Evolutionary conservation across 2,329 filamentous ascomycete genomes (phyloP).

Genomic region (Verticillium dahliae): DNA sequence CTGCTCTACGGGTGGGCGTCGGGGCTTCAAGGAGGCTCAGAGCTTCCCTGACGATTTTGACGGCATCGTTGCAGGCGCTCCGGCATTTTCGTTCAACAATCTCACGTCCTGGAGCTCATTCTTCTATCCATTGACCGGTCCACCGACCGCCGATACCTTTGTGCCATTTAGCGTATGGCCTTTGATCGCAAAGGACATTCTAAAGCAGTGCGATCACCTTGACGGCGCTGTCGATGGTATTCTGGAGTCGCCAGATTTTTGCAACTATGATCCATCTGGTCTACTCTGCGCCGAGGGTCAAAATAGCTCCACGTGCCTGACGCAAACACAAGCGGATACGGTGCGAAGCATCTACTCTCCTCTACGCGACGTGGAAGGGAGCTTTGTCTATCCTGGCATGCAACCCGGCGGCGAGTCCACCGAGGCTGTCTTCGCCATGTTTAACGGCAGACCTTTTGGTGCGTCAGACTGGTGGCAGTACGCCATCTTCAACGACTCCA

Average conservation of each 20-base stretch:
- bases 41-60: slow-evolving; percentile 42
- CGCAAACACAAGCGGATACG: slow-evolving; percentile 29
- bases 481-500: slow-evolving; percentile 31
- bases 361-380: slow-evolving; percentile 21
- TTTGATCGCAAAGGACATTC: slow-evolving; percentile 10
- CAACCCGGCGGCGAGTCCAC: slow-evolving; percentile 43
- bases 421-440: slow-evolving; percentile 22
- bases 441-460: slow-evolving; percentile 20
- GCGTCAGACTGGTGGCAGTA: slow-evolving; percentile 27
- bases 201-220: slow-evolving; percentile 39
- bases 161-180: slow-evolving; percentile 16
- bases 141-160: slow-evolving; percentile 21
- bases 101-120: slow-evolving; percentile 29
- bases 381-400: slow-evolving; percentile 33
- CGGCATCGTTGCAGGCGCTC: slow-evolving; percentile 42
- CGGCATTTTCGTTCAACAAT: slow-evolving; percentile 33
- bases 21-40: slow-evolving; percentile 40
- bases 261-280: slow-evolving; percentile 32
- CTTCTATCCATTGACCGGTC: slow-evolving; percentile 36
- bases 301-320: slow-evolving; percentile 28
- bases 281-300: slow-evolving; percentile 30
- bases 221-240: slow-evolving; percentile 44
- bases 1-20: slow-evolving; percentile 47
- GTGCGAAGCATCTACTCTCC: slow-evolving; percentile 24
- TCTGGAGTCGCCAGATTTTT: slow-evolving; percentile 36